These are phyloP conservation scores for Xerocomus brunneocitrinus DNA, from an alignment of 768 basidiomycete genomes.

Conservation along the genomic window DNA sequence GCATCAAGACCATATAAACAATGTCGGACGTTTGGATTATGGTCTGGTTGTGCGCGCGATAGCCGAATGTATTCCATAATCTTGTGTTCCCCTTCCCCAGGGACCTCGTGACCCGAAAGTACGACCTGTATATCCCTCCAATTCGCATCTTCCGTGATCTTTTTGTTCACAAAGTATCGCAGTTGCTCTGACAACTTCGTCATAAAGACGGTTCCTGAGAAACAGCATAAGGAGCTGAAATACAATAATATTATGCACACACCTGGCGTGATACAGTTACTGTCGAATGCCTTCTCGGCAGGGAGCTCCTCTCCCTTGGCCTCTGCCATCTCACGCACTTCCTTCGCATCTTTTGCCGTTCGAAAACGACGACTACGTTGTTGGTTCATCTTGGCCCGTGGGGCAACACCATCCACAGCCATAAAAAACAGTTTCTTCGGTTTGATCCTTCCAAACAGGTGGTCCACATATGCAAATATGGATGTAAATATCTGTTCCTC, in stretches of 20 bases:
- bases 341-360: slow-evolving; percentile 88
- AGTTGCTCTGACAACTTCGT: slow-evolving; percentile 84
- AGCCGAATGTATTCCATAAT: slow-evolving; percentile 99
- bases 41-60: slow-evolving; percentile 90
- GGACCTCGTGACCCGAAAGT: slow-evolving; percentile 95
- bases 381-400: slow-evolving; percentile 99
- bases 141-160: slow-evolving; percentile 93
- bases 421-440: slow-evolving; percentile 98
- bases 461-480: slow-evolving; percentile 95
- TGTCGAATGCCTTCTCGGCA: slow-evolving; percentile 93
- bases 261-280: slow-evolving; percentile 99
- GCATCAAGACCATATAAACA: slow-evolving; percentile 98
- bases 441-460: slow-evolving; percentile 94
- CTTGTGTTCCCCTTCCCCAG: slow-evolving; percentile 99
- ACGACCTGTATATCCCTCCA: slow-evolving; percentile 93
- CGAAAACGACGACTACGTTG: slow-evolving; percentile 91
- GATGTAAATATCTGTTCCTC: slow-evolving; percentile 98
- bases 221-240: neutral
- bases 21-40: slow-evolving; percentile 95
- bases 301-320: slow-evolving; percentile 88
- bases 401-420: slow-evolving; percentile 97
- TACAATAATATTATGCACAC: slow-evolving; percentile 21
- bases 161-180: slow-evolving; percentile 96
- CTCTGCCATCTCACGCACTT: slow-evolving; percentile 81
- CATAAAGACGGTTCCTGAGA: slow-evolving; percentile 91